Evolutionary conservation across 108 stramenopile genomes (phyloP), one percentile per base, ranked within the genome.

Genomic region (Skeletonema potamos): DNA sequence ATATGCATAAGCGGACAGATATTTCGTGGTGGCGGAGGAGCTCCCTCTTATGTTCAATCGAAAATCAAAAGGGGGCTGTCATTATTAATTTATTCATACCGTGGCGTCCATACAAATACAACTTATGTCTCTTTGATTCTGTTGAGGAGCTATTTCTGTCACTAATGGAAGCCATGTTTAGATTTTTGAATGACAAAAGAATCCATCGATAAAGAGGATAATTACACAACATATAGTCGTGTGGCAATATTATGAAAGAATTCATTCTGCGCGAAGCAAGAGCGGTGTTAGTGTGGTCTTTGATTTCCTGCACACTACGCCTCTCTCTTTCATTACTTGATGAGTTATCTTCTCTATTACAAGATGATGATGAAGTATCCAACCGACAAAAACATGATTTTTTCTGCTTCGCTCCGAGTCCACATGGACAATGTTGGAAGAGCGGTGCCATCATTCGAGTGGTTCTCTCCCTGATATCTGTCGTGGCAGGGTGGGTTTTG

Each of bases 221-320:
- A n/a, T n/a, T n/a, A n/a, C n/a, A n/a, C n/a, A n/a, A n/a, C n/a
- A n/a, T n/a, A n/a, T n/a, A n/a, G n/a, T n/a, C n/a, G n/a, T n/a
- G n/a, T n/a, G n/a, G n/a, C n/a, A n/a, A n/a, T n/a, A 2, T 4
- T 3, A 41, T 41, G 39, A 41, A 60, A 26, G 27, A 36, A 26
- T 69, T 59, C 39, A 37, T 58, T 58, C 24, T 27, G 1, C 58
- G 58, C 15, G 68, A 69, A 57, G 58, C 58, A 56, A 59, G 27
- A 12, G 41, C 41, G 0, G 56, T 69, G 28, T 60, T 69, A 15
- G 10, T 59, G 0, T 69, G 68, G 68, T 58, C 68, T 0, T 1
- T 69, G 15, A 33, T 27, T 1, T 36, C 68, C 36, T 59, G 9
- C 57, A 37, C 36, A 26, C 33, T 69, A 18, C 27, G 58, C 12